A percentile compares a stretch with the other conserved stretches of the same genome.
phyloP scores from a whole-genome alignment of 2,329 filamentous ascomycete species.

The Cladophialophora carrionii region DNA sequence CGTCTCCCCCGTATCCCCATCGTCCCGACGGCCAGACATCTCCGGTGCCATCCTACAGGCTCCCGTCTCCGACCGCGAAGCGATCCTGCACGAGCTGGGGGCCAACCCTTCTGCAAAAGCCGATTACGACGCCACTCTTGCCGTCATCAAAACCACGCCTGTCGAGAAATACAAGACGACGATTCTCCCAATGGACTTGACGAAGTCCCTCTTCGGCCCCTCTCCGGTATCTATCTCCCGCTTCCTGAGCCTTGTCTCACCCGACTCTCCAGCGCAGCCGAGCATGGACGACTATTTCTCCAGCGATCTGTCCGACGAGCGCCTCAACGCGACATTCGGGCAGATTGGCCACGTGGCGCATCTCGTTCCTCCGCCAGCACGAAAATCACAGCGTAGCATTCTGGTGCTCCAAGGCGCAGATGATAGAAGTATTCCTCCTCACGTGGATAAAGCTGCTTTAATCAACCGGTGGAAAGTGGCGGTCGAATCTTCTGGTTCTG shows the following conservation, averaged over 20 bases:
- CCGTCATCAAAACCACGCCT: conserved; percentile 25
- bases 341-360: conserved; percentile 8
- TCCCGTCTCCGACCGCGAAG: conserved; percentile 76
- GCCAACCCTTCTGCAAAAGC: conserved; percentile 18
- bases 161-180: conserved; percentile 24
- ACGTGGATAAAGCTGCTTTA: conserved; percentile 28
- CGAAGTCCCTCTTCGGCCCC: conserved; percentile 40
- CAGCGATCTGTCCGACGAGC: conserved; percentile 67
- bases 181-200: conserved; percentile 37
- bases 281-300: conserved; percentile 88
- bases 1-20: conserved; percentile 42
- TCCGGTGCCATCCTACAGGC: conserved; percentile 81
- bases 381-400: conserved; percentile 14
- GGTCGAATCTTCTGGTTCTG: conserved; percentile 16
- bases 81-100: conserved; percentile 53
- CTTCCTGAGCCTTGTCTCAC: conserved; percentile 61
- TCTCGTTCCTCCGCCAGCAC: conserved; percentile 1
- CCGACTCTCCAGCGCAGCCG: conserved; percentile 56
- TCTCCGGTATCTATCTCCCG: conserved; percentile 60
- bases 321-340: conserved; percentile 67
- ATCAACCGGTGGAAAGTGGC: conserved; percentile 32
- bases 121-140: conserved; percentile 28
- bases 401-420: conserved; percentile 33
- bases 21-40: conserved; percentile 55
- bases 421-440: conserved; percentile 26